Percentiles rank a stretch among this genome's conserved stretches.
These are phyloP conservation scores for Mortierella sp. DNA, from an alignment of 371 early-diverging fungal species.

Conservation along the genomic window DNA sequence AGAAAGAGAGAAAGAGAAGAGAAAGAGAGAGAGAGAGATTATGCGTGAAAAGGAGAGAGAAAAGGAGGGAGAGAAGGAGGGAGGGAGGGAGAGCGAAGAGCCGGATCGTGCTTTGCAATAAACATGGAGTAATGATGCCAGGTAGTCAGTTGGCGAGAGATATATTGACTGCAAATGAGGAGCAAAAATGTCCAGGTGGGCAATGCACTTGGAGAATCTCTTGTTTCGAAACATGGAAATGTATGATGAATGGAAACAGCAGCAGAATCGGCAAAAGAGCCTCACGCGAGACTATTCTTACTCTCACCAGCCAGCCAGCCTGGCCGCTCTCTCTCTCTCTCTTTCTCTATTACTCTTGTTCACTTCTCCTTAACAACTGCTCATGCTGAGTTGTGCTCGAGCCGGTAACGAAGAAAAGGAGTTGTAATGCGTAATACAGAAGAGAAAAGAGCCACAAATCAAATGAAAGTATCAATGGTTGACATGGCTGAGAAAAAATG, in stretches of 20 bases:
- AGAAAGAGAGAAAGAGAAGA: not conserved
- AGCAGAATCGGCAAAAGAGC: not conserved
- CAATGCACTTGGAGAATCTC: not conserved
- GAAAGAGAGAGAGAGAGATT: not conserved
- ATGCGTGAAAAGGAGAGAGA: not conserved
- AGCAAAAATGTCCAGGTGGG: not conserved
- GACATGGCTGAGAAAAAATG: not conserved
- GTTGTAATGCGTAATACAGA: not conserved
- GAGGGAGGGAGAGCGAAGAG: constrained; percentile 6
- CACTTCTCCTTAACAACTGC: not conserved
- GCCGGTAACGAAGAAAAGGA: not conserved
- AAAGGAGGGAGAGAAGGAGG: not conserved
- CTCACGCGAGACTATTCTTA: constrained; percentile 10
- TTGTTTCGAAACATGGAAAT: constrained; percentile 1
- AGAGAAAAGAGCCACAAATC: not conserved
- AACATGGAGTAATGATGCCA: not conserved
- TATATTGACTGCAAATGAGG: too few species aligned
- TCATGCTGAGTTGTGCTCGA: not conserved
- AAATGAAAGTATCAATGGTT: not conserved
- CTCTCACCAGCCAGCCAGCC: not conserved
- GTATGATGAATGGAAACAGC: not conserved
- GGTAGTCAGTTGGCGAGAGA: too few species aligned
- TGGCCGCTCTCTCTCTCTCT: not conserved
- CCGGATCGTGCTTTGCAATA: not conserved
- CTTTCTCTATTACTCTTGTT: not conserved